Evolutionary conservation across 306 rosid genomes (phyloP).

Genomic region (Argentina anserina): DNA sequence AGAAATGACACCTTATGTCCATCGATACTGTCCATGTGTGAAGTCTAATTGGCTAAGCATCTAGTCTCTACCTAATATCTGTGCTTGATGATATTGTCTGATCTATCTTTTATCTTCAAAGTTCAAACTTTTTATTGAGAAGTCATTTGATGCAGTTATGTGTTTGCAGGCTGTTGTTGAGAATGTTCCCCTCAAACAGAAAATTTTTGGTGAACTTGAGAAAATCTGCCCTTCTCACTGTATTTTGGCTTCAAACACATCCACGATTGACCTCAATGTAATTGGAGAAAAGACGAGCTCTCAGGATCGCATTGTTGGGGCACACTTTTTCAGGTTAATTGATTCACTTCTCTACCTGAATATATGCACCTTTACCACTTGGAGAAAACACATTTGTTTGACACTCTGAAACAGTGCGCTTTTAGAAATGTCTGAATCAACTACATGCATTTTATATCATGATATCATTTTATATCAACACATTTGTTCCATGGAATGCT

Average conservation of each 20-base stretch:
- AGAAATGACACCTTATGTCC: not conserved
- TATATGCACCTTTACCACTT: slow-evolving; percentile 10
- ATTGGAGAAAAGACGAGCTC: slow-evolving; percentile 69
- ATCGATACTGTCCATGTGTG: slow-evolving; percentile 4
- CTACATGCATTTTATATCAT: not conserved
- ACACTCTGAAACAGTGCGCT: not conserved
- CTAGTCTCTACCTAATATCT: slow-evolving; percentile 12
- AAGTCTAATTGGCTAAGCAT: not conserved
- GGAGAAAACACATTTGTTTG: not conserved
- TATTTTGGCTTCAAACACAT: slow-evolving; percentile 83
- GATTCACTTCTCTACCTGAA: slow-evolving; percentile 17
- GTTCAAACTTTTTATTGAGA: slow-evolving; percentile 9
- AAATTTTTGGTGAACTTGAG: slow-evolving; percentile 83
- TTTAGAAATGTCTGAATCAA: not conserved
- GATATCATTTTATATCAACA: not conserved
- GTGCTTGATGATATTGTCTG: slow-evolving; percentile 1
- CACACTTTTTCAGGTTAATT: slow-evolving; percentile 94
- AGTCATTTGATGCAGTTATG: slow-evolving; percentile 14
- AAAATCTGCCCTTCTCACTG: slow-evolving; percentile 83
- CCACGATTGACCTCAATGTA: slow-evolving; percentile 78
- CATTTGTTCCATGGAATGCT: not conserved
- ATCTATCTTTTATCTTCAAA: slow-evolving; percentile 1
- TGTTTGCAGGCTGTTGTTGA: slow-evolving; percentile 83
- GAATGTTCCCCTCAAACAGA: slow-evolving; percentile 72
- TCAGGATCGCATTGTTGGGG: slow-evolving; percentile 80